Evolutionary conservation across 768 basidiomycete genomes (phyloP).

Genomic region (Coprinopsis marcescibilis): DNA sequence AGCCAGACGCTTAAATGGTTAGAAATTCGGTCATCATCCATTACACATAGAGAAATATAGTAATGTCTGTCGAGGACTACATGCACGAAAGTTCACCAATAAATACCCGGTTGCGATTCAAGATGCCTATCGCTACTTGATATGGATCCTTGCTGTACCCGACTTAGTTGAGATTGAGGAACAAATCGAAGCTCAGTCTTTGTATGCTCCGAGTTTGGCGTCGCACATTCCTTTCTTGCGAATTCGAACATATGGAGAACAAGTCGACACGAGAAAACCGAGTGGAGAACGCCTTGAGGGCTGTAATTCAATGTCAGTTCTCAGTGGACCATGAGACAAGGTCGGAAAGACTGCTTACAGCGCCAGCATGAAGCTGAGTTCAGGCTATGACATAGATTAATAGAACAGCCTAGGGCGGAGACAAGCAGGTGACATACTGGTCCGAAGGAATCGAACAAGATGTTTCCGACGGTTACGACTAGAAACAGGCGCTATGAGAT

Average conservation of each 20-base stretch:
- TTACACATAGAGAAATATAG: no score
- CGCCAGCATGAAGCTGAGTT: constrained; percentile 10
- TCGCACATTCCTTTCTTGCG: neutral
- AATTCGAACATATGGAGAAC: constrained; percentile 10
- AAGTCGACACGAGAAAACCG: constrained; percentile 8
- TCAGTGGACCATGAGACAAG: neutral
- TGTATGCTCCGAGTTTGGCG: no score
- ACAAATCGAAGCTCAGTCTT: no score
- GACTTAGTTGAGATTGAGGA: no score
- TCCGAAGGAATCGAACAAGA: constrained; percentile 5
- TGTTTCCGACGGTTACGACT: constrained; percentile 11
- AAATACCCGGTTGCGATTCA: no score
- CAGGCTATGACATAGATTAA: neutral
- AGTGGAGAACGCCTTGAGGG: constrained; percentile 11
- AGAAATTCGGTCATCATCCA: no score
- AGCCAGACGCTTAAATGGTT: no score
- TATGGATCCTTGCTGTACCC: no score
- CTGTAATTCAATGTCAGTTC: neutral
- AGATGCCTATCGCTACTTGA: no score
- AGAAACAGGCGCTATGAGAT: no score
- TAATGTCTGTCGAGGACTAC: no score
- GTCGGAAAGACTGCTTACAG: constrained; percentile 1
- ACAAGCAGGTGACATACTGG: neutral
- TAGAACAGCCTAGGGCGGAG: neutral
- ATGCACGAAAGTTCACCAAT: no score